Evolutionary conservation across 768 basidiomycete genomes (phyloP).

Genomic region (Trametes villosa): DNA sequence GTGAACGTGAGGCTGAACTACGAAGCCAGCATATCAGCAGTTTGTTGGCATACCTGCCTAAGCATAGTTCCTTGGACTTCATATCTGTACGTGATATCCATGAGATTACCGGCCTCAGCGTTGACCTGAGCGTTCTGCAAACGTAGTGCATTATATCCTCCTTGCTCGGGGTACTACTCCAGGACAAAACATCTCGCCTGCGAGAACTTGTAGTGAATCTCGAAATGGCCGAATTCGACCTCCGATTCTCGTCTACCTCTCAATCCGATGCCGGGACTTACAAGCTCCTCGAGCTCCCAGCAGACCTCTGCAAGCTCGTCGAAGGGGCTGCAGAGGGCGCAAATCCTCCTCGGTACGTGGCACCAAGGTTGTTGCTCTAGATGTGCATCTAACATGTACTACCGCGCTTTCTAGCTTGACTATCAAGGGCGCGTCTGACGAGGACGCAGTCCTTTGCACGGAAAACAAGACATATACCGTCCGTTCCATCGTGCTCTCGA

Average conservation of each 20-base stretch:
- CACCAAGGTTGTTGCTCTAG: constrained; percentile 9
- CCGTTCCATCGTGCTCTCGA: constrained; percentile 87
- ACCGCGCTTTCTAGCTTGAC: constrained; percentile 49
- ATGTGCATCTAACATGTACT: constrained; percentile 13
- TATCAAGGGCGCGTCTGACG: constrained; percentile 80
- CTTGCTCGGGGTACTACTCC: too few relatives aligned
- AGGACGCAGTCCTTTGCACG: constrained; percentile 93
- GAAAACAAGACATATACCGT: constrained; percentile 76
- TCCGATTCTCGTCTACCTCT: constrained; percentile 25
- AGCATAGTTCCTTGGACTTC: too few relatives aligned
- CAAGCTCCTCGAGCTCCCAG: constrained; percentile 74
- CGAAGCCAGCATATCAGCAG: too few relatives aligned
- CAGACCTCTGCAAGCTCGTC: constrained; percentile 64
- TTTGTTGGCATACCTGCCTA: too few relatives aligned
- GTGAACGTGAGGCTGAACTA: too few relatives aligned
- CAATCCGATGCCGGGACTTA: constrained; percentile 52
- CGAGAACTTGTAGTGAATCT: too few relatives aligned
- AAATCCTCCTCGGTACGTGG: constrained; percentile 5
- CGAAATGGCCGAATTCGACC: constrained; percentile 26
- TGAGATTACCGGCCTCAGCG: too few relatives aligned
- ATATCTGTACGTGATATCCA: too few relatives aligned
- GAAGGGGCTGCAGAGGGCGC: constrained; percentile 51
- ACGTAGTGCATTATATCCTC: too few relatives aligned
- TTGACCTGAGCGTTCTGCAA: too few relatives aligned
- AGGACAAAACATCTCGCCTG: too few relatives aligned